Evolutionary conservation across 768 basidiomycete species (phyloP).

Genomic region (Tulasnella sp.): DNA sequence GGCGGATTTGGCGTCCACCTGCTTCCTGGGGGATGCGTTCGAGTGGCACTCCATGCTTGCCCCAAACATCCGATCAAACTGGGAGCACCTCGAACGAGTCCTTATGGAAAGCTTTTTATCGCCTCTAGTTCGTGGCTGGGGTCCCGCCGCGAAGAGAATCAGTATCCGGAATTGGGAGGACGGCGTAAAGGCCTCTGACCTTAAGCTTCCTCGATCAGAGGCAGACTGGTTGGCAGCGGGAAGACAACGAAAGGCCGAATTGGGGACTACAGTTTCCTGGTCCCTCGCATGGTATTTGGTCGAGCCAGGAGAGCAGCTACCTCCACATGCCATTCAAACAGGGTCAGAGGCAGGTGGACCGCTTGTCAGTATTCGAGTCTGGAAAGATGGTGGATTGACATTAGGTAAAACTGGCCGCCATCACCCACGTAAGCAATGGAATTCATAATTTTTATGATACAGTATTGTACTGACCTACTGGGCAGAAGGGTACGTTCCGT

Average conservation of each 20-base stretch:
- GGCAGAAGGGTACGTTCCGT: not conserved
- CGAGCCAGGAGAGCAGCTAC: not conserved
- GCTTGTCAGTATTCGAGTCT: not conserved
- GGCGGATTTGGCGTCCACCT: no score
- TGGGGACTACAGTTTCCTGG: not conserved
- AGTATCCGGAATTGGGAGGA: not conserved
- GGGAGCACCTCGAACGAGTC: no score
- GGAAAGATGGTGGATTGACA: not conserved
- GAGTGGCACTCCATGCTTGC: no score
- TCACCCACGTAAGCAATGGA: not conserved
- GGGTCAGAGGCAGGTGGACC: not conserved
- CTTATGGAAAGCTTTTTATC: no score
- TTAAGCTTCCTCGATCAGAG: not conserved
- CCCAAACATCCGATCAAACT: no score
- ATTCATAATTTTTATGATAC: no score
- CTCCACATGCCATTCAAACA: not conserved
- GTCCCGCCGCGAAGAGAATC: not conserved
- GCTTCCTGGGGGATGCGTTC: no score
- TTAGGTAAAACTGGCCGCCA: not conserved
- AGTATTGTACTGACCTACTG: no score
- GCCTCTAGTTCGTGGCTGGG: no score
- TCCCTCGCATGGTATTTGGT: not conserved
- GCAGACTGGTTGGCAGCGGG: not conserved
- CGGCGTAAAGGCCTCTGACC: not conserved
- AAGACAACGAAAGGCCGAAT: not conserved